Conservation (phyloP, 768 basidiomycete species). For the Vishniacozyma victoriae region DNA sequence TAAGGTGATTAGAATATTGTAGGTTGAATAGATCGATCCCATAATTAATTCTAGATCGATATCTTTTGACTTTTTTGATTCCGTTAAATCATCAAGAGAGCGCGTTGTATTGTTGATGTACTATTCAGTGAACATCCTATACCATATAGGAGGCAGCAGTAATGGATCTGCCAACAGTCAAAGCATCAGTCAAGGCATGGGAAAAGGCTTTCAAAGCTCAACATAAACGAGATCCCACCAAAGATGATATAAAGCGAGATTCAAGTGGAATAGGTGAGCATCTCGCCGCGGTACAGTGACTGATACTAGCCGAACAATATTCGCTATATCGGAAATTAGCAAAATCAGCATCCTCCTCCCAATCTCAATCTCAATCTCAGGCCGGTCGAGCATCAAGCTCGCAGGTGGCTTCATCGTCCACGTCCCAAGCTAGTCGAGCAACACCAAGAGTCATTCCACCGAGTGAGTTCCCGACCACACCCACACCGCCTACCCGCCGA, state of each 20-base stretch:
- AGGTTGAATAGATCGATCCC: no score
- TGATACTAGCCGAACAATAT: conserved; percentile 27
- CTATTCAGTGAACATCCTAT: no score
- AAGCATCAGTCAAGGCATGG: conserved; percentile 48
- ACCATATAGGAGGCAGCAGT: neutral
- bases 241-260: conserved; percentile 48
- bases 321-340: conserved; percentile 28
- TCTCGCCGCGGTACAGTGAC: conserved; percentile 1
- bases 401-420: neutral
- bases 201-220: conserved; percentile 44
- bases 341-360: conserved; percentile 9
- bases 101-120: no score
- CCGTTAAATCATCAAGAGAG: no score
- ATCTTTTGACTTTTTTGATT: no score
- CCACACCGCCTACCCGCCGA: neutral
- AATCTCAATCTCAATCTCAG: conserved; percentile 1
- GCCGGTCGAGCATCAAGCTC: neutral
- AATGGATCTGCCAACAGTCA: conserved; percentile 37
- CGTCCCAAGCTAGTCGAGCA: neutral
- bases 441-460: neutral
- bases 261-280: conserved; percentile 46
- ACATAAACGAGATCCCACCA: conserved; percentile 42
- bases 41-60: no score
- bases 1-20: no score
- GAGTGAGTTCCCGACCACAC: neutral